Base-by-base conservation (phyloP, 805 yeast genomes). In the Kuraishia molischiana region DNA sequence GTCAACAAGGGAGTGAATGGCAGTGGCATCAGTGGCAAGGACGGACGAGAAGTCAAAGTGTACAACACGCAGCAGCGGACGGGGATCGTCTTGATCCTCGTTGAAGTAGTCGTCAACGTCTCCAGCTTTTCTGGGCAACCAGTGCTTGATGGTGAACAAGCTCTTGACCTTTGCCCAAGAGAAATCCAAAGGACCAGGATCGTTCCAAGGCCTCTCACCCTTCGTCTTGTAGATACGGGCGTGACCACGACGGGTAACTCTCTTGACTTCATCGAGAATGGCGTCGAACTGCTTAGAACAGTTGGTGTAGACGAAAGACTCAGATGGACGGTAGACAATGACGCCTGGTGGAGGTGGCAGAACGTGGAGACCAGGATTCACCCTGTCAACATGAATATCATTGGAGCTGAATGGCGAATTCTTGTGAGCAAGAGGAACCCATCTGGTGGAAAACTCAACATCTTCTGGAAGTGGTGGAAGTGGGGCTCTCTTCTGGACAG, bases 311-410 rank as follows among this genome's bases (percentile, higher is more conserved):
- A 85, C 74, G 59, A 84, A 82, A 13, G 87, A 66, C 51, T 89
- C 96, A 15, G 79, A 63, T 30, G 92, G 82, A 49, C 92, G 74
- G 64, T 79, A 89, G 3, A 89, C 95, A 41, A 87, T 49, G 14
- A 89, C 87, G 24, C 97, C 96, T 1, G 90, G 85, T 21, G 96
- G 96, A 13, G 97, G 95, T 2, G 87, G 83, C 13, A 56, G 56
- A 5, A 89, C 72, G 1, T 64, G 53, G 14, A 87, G 57, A 13
- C 68, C 71, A 4, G 70, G 61, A 55, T 89, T 85, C 39, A 74
- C 46, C 36, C 46, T 51, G 19, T 49, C 37, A 31, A 66, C 66
- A 41, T 60, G 64, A 19, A 53, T 45, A 2, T 24, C 15, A 17
- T 50, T 39, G 17, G 55, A 43, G 38, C 49, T 47, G 2, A 34